Conservation (phyloP, 2,329 filamentous ascomycete genomes). For the Colletotrichum eleusines region DNA sequence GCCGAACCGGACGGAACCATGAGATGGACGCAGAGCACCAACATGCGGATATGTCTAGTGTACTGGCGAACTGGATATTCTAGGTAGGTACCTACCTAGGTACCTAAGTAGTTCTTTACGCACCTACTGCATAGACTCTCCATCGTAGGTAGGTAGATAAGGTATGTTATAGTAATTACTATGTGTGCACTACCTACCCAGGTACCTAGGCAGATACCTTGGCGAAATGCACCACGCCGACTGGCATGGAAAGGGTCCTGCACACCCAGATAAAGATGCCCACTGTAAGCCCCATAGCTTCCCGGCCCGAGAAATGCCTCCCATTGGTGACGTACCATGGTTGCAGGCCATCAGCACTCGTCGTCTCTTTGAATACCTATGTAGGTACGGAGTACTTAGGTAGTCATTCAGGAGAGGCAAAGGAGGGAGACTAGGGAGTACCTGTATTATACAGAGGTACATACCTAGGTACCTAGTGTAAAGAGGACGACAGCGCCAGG, state of each 20-base stretch:
- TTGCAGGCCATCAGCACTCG: background rate
- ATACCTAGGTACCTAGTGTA: background rate
- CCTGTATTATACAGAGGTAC: no score
- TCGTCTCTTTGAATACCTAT: background rate
- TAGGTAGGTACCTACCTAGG: background rate
- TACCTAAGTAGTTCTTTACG: no score
- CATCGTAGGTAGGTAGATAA: background rate
- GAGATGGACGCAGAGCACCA: background rate
- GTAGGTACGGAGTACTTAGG: no score
- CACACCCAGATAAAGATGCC: slow-evolving; percentile 6
- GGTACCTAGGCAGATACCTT: no score
- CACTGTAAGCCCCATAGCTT: slow-evolving; percentile 7
- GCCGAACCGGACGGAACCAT: background rate
- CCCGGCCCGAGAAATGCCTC: slow-evolving; percentile 12
- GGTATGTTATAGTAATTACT: no score
- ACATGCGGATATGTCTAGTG: background rate
- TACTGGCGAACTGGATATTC: no score
- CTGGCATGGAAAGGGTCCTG: slow-evolving; percentile 8
- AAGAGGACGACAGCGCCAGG: slow-evolving; percentile 1
- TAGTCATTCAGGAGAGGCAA: background rate
- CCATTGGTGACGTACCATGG: slow-evolving; percentile 9
- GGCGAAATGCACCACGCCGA: no score
- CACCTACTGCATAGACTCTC: no score
- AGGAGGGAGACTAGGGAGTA: background rate
- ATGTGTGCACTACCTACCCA: no score